These are phyloP conservation scores for Penicillium antarcticum DNA, from an alignment of 495 filamentous ascomycete species.

Conservation along the genomic window DNA sequence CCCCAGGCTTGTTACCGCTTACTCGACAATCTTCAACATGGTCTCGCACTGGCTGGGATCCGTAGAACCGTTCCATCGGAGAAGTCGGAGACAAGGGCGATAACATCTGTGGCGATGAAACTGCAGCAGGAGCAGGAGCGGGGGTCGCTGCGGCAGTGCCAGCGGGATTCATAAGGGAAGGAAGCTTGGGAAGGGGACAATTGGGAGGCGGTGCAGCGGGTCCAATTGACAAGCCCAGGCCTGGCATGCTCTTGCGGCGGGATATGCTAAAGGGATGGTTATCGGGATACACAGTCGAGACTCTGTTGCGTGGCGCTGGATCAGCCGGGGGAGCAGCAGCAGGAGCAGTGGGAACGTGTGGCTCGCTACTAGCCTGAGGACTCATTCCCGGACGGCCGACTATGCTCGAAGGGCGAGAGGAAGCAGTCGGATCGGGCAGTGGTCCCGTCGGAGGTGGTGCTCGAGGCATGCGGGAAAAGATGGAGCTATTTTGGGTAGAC, in stretches of 20 bases:
- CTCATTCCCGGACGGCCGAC: constrained; percentile 14
- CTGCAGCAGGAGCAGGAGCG: neutral
- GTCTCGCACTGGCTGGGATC: constrained; percentile 13
- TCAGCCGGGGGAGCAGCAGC: neutral
- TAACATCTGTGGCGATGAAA: neutral
- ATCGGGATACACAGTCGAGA: constrained; percentile 1
- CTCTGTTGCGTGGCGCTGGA: constrained; percentile 8
- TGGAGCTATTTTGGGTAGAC: constrained; percentile 8
- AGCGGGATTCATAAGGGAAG: constrained; percentile 24
- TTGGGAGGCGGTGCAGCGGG: constrained; percentile 62
- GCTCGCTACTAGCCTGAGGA: constrained; percentile 9
- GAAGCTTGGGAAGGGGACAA: constrained; percentile 61
- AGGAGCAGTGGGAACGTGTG: neutral
- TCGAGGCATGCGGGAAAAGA: constrained; percentile 25
- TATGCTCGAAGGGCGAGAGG: constrained; percentile 19
- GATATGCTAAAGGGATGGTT: constrained; percentile 15
- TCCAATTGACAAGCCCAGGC: constrained; percentile 52
- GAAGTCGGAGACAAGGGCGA: constrained; percentile 1
- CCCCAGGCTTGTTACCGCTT: neutral
- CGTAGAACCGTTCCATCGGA: constrained; percentile 15
- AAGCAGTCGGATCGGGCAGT: constrained; percentile 12
- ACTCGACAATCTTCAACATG: constrained; percentile 14
- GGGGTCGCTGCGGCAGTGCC: constrained; percentile 1
- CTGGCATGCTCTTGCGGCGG: constrained; percentile 55
- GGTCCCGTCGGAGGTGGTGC: neutral